Evolutionary conservation across 306 rosid genomes (phyloP).

Genomic region (Cucurbita pepo): DNA sequence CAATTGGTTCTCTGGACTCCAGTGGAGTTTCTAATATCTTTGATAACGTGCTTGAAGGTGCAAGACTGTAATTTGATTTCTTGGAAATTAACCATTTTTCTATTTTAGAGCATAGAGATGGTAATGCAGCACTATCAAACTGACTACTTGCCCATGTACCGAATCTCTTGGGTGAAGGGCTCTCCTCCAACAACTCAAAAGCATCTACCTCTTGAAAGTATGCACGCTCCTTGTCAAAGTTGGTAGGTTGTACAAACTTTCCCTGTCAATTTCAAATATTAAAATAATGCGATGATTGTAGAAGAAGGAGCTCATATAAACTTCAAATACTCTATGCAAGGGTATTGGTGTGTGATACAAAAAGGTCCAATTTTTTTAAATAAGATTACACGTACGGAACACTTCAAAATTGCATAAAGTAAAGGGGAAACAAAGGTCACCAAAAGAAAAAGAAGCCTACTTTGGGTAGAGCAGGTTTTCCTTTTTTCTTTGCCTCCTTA

Average conservation of each 20-base stretch:
- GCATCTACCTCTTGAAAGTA: conserved; percentile 88
- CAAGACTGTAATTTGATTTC: conserved; percentile 33
- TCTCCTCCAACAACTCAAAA: conserved; percentile 78
- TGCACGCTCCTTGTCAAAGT: conserved; percentile 49
- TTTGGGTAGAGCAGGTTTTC: conserved; percentile 58
- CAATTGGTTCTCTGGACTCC: conserved; percentile 14
- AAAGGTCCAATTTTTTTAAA: neutral
- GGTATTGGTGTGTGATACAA: neutral
- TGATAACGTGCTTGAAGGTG: conserved; percentile 56
- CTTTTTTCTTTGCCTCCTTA: conserved; percentile 47
- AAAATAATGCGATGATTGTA: neutral
- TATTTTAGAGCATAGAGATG: conserved; percentile 51
- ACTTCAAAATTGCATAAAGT: neutral
- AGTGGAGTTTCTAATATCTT: conserved; percentile 62
- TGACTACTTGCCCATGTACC: conserved; percentile 41
- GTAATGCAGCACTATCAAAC: conserved; percentile 28
- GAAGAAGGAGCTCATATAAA: neutral
- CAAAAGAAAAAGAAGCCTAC: conserved; percentile 20
- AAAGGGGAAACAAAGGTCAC: neutral
- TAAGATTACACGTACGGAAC: neutral
- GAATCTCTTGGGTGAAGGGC: conserved; percentile 79
- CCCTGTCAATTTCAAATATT: conserved; percentile 23
- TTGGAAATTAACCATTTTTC: conserved; percentile 54
- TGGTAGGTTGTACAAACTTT: conserved; percentile 29
- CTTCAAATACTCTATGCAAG: neutral